Base-by-base conservation (phyloP, 2,329 filamentous ascomycete genomes). In the Trichoderma sp. region DNA sequence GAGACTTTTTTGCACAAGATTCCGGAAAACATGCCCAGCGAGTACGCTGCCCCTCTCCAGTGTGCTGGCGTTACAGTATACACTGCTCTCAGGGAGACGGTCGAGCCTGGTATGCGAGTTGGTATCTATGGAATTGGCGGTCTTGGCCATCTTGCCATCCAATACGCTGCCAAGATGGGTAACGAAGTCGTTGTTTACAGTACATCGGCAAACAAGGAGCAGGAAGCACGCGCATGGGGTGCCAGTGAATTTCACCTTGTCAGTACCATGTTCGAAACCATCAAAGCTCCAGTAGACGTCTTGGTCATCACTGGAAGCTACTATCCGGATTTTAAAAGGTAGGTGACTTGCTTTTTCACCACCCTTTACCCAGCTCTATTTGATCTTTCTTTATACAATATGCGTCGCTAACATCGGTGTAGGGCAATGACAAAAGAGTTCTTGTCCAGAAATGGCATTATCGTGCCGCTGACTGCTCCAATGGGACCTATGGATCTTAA, bases 11-110 rank as follows among this genome's bases (percentile, higher is more conserved):
- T 61, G 19, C 43, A 64, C 60, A 82, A 82, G 75, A 82, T 84
- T 55, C 81, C 81, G 19, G 81, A 83, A 33, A 75, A 73, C 5
- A 71, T 84, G 0, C 70, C 75, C 16, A 77, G 76, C 0, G 81
- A 79, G 47, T 70, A 79, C 47, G 80, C 81, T 16, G 82, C 90
- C 16, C 89, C 90, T 5, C 88, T 92, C 85, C 82, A 92, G 58
- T 92, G 91, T 73, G 90, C 85, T n/a, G 90, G 91, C 24, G 85
- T 92, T 53, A 92, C 91, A 0, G 82, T 89, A 10, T 92, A 84
- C 74, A 81, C 83, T 7, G 90, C 91, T 0, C 77, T 93, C 14
- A 3, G 55, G 6, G 55, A 57, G 6, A 57, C 55, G 6, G 29
- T 33, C 7, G 55, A 57, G 55, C 11, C 55, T 31, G 47, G 47